Base-by-base conservation (phyloP, 2,329 filamentous ascomycete species). In the Aaosphaeria arxii region DNA sequence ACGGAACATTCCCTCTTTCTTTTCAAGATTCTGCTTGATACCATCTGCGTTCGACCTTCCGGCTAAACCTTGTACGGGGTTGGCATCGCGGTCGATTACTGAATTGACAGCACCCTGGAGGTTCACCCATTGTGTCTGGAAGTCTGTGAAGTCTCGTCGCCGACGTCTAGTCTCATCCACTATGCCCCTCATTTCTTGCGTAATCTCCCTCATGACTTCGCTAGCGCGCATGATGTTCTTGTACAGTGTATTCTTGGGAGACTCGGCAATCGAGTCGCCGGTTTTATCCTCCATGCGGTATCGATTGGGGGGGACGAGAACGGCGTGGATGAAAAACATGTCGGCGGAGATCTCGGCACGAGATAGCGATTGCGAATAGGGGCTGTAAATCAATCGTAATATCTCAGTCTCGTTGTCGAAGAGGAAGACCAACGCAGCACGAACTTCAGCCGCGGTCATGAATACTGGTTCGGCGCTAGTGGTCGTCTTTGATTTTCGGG, bases 1-100 rank as follows among this genome's bases (percentile, higher is more conserved):
- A 61, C 94, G 82, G 78, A 99, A 99, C 30, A 99, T 79, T 56
- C 94, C 94, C 66, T 99, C 95, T 74, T 99, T 99, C 79, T 99
- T 99, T 74, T 99, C 94, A 30, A 99, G 80, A 66, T 91, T 88
- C 67, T 99, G 94, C 74, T 99, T 99, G 74, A 99, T 95, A 59
- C 95, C 94, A 54, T 96, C 91, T 52, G 95, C 89, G 45, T 89
- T 87, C 47, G 85, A 81, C 62, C 87, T 86, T 11, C 85, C 89
- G 30, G 90, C 89, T 13, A 84, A 79, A 44, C 90, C 90, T 55
- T 88, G 85, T 4, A 90, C 79, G 2, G 91, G 89, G 61, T 94
- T 95, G 53, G 91, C 86, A 62, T 91, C 88, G 54, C 87, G 84
- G 70, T 99, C 94, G 56, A 97, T 90, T 45, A 99, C 76, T n/a